Evolutionary conservation across 768 basidiomycete genomes (phyloP).

Genomic region (Pleurotus sapidus): DNA sequence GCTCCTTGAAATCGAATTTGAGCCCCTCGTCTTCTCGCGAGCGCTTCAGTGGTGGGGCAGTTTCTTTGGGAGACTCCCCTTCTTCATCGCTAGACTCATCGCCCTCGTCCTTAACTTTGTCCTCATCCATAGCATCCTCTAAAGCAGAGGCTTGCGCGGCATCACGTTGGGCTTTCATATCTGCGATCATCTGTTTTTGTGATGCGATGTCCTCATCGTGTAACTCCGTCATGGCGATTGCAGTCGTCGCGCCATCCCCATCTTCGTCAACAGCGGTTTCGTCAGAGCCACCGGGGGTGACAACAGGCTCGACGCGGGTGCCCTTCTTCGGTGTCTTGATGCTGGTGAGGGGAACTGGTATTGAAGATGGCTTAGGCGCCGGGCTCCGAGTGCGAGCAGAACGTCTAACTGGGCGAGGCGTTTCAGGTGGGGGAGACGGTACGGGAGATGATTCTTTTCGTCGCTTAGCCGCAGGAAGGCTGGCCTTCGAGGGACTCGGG

Average conservation of each 20-base stretch:
- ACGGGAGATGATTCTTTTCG: conserved; percentile 59
- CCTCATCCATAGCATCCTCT: conserved; percentile 19
- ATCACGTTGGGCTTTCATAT: conserved; percentile 65
- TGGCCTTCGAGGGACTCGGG: conserved; percentile 22
- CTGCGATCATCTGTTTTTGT: conserved; percentile 73
- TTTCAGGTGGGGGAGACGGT: conserved; percentile 15
- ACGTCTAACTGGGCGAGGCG: conserved; percentile 16
- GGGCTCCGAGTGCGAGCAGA: conserved; percentile 4
- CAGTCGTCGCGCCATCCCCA: conserved; percentile 40
- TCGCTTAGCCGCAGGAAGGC: conserved; percentile 47
- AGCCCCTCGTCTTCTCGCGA: conserved; percentile 55
- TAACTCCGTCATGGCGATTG: conserved; percentile 61
- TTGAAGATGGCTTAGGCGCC: conserved; percentile 39
- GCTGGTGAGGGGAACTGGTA: conserved; percentile 36
- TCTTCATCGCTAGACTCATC: conserved; percentile 21
- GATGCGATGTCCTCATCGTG: conserved; percentile 71
- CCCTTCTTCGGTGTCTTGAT: conserved; percentile 20
- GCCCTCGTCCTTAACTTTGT: conserved; percentile 41
- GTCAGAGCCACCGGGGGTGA: conserved; percentile 55
- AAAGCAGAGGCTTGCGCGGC: conserved; percentile 23
- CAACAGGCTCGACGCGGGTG: conserved; percentile 22
- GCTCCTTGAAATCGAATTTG: conserved; percentile 68
- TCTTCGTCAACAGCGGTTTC: conserved; percentile 62
- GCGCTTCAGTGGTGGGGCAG: conserved; percentile 41
- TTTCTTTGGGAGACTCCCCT: conserved; percentile 17